A percentile compares a stretch with the other conserved stretches of the same genome.
These are phyloP conservation scores for Dalbergia cochinchinensis DNA, from an alignment of 306 rosid genomes.

Conservation along the genomic window DNA sequence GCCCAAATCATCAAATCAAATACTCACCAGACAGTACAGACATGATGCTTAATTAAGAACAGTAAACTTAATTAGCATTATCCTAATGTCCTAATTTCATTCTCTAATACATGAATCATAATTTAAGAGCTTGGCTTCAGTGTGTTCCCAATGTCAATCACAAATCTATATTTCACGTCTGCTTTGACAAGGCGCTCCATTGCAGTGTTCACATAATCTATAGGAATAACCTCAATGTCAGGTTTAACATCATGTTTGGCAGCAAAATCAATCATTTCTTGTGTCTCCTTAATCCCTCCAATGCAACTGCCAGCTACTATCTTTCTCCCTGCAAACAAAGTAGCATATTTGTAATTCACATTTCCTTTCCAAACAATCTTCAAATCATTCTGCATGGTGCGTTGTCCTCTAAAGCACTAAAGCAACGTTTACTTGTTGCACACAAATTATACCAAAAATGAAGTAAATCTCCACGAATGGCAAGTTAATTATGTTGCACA, in stretches of 20 bases:
- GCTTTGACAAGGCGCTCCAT: slow-evolving; percentile 47
- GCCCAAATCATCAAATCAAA: not conserved
- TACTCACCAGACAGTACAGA: not conserved
- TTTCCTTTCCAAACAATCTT: not conserved
- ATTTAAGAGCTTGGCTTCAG: slow-evolving; percentile 35
- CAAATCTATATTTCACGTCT: slow-evolving; percentile 53
- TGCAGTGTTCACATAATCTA: slow-evolving; percentile 50
- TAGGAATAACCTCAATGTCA: slow-evolving; percentile 47
- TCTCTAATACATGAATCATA: not conserved
- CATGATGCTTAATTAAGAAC: not conserved
- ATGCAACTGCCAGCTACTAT: slow-evolving; percentile 53
- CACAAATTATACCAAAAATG: no score
- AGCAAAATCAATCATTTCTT: slow-evolving; percentile 57
- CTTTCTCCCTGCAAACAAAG: slow-evolving; percentile 52
- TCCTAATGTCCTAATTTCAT: not conserved
- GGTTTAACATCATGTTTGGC: slow-evolving; percentile 41
- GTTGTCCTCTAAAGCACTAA: not conserved
- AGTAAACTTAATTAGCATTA: not conserved
- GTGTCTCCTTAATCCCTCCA: slow-evolving; percentile 68
- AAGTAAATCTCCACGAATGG: not conserved
- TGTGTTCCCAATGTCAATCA: slow-evolving; percentile 49
- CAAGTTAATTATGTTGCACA: no score
- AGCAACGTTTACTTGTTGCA: not conserved
- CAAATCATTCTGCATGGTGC: not conserved
- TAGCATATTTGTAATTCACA: not conserved